Evolutionary conservation across 1,284 basidiomycete genomes (phyloP), one percentile per base, ranked within the genome.

Genomic region (Rhodotorula sp.): DNA sequence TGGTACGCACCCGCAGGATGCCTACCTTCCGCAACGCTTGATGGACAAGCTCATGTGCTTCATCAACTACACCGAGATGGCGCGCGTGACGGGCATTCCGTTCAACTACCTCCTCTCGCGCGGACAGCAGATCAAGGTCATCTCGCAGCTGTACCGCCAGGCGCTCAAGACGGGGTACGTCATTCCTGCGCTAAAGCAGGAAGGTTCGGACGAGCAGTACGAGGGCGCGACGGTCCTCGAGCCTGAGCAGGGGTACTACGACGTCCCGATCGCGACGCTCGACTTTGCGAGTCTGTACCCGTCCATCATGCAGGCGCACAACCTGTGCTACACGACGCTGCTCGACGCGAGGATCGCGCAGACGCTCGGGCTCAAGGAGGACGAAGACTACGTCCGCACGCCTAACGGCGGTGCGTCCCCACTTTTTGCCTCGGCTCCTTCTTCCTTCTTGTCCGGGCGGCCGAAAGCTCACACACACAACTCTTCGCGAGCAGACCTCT

Each of bases 241-340:
- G 78, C 94, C 94, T 2, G 89, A 87, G 80, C 92, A 90, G 79
- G 94, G 95, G 0, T 98, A 91, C 81, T 98, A 97, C 80, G 92
- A 96, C 79, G 87, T 89, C 0, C 94, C 94, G 1, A 97, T 98
- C 78, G 93, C 95, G 10, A 97, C 94, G 0, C 87, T 98, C 55
- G 94, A 98, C 86, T 98, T 98, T 83, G 94, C 92, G 69, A 97
- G 94, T 0, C 85, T 98, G 75, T 98, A 98, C 81, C 94, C 94
- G 0, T 97, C 95, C 0, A 97, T 98, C 83, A 98, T 98, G 94
- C 97, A 97, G 94, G 95, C 94, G 0, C 95, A 98, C 81, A 98
- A 97, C 80, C 84, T 98, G 2, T 97, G 94, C 81, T 98, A 97
- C 79, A 97, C 95, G 0, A 96, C 95, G 0, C 84, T 97, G 25